These are phyloP conservation scores for Colletotrichum paranaense DNA, from an alignment of 2,329 filamentous ascomycete genomes.

Conservation along the genomic window DNA sequence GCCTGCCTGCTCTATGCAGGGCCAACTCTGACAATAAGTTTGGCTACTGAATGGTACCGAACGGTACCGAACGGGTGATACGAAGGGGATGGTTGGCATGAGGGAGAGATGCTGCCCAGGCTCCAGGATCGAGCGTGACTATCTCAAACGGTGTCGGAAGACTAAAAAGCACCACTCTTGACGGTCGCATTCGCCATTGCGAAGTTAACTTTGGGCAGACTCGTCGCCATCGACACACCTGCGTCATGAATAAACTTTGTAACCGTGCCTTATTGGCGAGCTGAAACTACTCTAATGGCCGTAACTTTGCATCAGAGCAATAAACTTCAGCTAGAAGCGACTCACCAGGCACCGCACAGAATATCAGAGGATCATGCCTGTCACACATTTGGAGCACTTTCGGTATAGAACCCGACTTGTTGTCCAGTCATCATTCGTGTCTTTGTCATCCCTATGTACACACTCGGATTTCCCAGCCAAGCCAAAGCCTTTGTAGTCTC, in stretches of 20 bases:
- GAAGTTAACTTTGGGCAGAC: neutral
- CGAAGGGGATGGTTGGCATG: neutral
- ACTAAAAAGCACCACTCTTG: neutral
- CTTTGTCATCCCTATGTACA: constrained; percentile 22
- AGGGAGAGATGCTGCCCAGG: neutral
- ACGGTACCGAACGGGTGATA: too few relatives aligned
- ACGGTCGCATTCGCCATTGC: neutral
- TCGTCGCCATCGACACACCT: neutral
- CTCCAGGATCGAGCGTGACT: neutral
- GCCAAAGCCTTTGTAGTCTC: constrained; percentile 4
- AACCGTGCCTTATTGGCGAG: neutral
- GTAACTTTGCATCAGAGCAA: neutral
- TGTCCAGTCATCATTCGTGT: neutral
- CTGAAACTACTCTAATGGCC: neutral
- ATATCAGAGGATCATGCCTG: neutral
- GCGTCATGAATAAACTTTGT: neutral
- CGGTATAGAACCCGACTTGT: neutral
- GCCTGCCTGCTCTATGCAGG: neutral
- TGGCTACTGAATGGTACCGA: too few relatives aligned
- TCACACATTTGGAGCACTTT: neutral
- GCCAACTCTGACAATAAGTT: too few relatives aligned
- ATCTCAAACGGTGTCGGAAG: neutral
- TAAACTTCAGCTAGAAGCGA: neutral
- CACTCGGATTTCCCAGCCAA: neutral
- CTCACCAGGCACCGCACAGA: neutral